These are phyloP conservation scores for Cystobasidiopsis lactophilus DNA, from an alignment of 768 basidiomycete genomes.

Conservation along the genomic window DNA sequence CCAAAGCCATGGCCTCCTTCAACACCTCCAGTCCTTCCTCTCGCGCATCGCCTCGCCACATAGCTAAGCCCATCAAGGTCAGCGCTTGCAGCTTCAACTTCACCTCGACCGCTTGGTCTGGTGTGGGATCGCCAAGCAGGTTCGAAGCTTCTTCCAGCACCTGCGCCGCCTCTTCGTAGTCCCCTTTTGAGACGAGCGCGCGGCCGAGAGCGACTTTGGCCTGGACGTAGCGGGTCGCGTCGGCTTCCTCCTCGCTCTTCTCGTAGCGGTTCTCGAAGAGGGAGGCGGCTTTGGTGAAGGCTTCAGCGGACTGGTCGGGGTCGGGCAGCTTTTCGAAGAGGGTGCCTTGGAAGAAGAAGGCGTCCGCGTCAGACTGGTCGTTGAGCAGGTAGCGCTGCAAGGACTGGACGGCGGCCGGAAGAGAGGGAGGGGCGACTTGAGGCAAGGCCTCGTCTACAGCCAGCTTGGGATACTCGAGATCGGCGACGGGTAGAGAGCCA, in stretches of 20 bases:
- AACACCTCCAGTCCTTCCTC: conserved; percentile 1
- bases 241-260: conserved; percentile 50
- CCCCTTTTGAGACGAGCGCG: conserved; percentile 38
- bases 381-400: conserved; percentile 51
- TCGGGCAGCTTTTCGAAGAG: conserved; percentile 68
- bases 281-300: conserved; percentile 40
- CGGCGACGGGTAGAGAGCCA: conserved; percentile 39
- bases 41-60: not conserved
- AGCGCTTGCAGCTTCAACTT: conserved; percentile 11
- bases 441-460: conserved; percentile 28
- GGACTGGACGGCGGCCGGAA: conserved; percentile 53
- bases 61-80: conserved; percentile 1
- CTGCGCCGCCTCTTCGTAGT: conserved; percentile 41
- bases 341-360: conserved; percentile 60
- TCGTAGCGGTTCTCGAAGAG: conserved; percentile 77
- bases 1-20: not conserved
- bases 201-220: conserved; percentile 67
- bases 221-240: conserved; percentile 57
- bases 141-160: conserved; percentile 52
- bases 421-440: conserved; percentile 17
- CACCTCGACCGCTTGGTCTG: conserved; percentile 23
- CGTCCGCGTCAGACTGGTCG: conserved; percentile 46
- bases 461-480: conserved; percentile 48
- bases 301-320: conserved; percentile 35
- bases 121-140: conserved; percentile 37